Percentiles rank a stretch among this genome's conserved stretches.
Evolutionary conservation across 2,329 filamentous ascomycete genomes (phyloP).

Genomic region (Cercospora nicotianae): DNA sequence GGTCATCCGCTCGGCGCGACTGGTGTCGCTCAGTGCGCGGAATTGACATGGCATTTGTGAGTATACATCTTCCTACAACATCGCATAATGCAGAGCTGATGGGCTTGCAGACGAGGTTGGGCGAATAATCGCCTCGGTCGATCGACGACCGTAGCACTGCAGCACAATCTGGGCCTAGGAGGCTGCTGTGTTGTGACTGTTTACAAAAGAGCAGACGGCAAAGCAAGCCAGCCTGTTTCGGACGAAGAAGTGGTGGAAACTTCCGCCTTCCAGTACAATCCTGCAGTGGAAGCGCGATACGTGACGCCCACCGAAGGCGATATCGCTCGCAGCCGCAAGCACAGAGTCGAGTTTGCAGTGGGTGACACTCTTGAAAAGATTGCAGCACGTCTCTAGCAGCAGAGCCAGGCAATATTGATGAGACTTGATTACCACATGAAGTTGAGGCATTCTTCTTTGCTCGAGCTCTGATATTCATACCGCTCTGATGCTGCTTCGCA

Average conservation of each 20-base stretch:
- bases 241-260: slow-evolving; percentile 63
- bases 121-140: slow-evolving; percentile 80
- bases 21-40: slow-evolving; percentile 91
- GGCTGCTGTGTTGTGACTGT: slow-evolving; percentile 88
- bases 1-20: slow-evolving; percentile 92
- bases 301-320: slow-evolving; percentile 57
- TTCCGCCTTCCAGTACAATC: slow-evolving; percentile 82
- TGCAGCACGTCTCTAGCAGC: not conserved
- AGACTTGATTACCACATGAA: not conserved
- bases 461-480: not conserved
- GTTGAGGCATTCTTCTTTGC: not conserved
- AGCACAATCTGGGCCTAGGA: slow-evolving; percentile 90
- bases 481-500: not conserved
- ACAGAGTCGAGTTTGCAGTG: not conserved
- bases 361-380: not conserved
- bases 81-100: not conserved
- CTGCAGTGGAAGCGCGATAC: slow-evolving; percentile 81
- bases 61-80: not conserved
- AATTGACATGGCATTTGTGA: slow-evolving; percentile 85
- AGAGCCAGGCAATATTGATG: not conserved
- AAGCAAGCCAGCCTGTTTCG: slow-evolving; percentile 59
- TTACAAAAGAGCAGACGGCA: slow-evolving; percentile 79
- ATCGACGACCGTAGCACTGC: slow-evolving; percentile 70
- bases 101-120: slow-evolving; percentile 65
- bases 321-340: not conserved